phyloP scores from a whole-genome alignment of 768 basidiomycete species.

The Amanita brunnescens region DNA sequence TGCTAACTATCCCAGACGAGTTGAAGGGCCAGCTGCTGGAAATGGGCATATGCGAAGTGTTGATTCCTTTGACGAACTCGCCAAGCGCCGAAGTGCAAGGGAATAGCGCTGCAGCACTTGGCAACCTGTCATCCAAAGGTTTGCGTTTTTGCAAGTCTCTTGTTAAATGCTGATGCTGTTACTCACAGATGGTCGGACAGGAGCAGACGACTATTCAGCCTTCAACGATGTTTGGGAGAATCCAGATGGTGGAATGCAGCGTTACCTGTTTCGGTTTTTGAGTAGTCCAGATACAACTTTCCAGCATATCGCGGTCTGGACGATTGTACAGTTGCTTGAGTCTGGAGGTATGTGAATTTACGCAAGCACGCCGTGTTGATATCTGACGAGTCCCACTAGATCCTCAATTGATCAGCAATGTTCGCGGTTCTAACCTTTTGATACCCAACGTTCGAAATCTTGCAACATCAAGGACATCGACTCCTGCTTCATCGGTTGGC shows the following conservation, averaged over 20 bases:
- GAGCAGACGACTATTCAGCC: conserved; percentile 85
- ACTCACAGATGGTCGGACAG: conserved; percentile 59
- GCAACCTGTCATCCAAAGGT: conserved; percentile 97
- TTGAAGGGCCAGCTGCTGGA: conserved; percentile 94
- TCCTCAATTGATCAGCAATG: conserved; percentile 82
- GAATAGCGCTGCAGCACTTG: conserved; percentile 95
- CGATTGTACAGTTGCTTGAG: conserved; percentile 93
- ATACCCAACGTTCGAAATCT: conserved; percentile 83
- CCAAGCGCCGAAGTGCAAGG: conserved; percentile 97
- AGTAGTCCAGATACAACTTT: conserved; percentile 93
- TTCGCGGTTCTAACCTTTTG: conserved; percentile 74
- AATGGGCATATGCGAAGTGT: conserved; percentile 96
- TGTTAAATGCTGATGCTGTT: conserved; percentile 1
- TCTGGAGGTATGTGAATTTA: conserved; percentile 60
- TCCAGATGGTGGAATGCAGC: conserved; percentile 95
- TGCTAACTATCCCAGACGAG: conserved; percentile 53
- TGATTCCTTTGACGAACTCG: conserved; percentile 95
- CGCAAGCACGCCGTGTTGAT: conserved; percentile 1
- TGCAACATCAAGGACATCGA: conserved; percentile 59
- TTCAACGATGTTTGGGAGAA: conserved; percentile 99
- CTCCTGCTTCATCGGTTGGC: conserved; percentile 64
- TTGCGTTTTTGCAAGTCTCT: conserved; percentile 11
- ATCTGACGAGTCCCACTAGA: conserved; percentile 34
- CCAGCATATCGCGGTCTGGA: conserved; percentile 99
- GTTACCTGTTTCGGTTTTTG: conserved; percentile 89